These are phyloP conservation scores for Backusella liffmaniae DNA, from an alignment of 192 early-diverging fungal genomes.

Conservation along the genomic window DNA sequence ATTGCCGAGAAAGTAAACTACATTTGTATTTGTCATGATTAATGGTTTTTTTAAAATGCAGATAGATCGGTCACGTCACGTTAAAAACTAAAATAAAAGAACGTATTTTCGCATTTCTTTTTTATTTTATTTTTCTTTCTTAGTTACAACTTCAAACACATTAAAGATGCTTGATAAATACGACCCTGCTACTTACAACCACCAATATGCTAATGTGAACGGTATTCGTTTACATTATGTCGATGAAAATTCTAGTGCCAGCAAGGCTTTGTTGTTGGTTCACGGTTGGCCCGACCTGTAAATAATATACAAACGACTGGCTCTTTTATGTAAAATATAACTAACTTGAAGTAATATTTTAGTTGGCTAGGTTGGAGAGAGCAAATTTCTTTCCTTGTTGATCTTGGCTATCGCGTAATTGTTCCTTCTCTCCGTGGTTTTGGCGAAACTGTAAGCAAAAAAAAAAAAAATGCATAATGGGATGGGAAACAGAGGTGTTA, in stretches of 20 bases:
- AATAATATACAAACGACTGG: neutral
- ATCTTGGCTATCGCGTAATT: conserved; percentile 59
- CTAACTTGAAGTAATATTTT: neutral
- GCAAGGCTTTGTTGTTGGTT: conserved; percentile 23
- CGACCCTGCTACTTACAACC: conserved; percentile 27
- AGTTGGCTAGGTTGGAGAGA: conserved; percentile 36
- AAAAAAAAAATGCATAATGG: neutral
- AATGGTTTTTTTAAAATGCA: neutral
- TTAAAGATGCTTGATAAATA: conserved; percentile 25
- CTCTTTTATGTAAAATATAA: neutral
- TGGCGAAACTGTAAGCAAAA: conserved; percentile 44
- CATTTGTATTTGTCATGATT: neutral
- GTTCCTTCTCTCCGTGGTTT: conserved; percentile 50
- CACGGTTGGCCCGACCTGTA: conserved; percentile 43
- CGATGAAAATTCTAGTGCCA: conserved; percentile 30
- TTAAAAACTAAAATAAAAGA: neutral
- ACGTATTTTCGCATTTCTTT: neutral
- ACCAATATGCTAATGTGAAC: conserved; percentile 26
- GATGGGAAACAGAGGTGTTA: neutral
- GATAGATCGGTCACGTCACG: neutral
- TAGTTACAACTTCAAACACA: neutral
- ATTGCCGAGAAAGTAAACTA: neutral
- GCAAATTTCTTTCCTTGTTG: conserved; percentile 49
- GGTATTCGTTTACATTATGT: conserved; percentile 39
- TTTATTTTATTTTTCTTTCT: neutral